phyloP scores from a whole-genome alignment of 192 early-diverging fungal species.

The Mortierella hygrophila region DNA sequence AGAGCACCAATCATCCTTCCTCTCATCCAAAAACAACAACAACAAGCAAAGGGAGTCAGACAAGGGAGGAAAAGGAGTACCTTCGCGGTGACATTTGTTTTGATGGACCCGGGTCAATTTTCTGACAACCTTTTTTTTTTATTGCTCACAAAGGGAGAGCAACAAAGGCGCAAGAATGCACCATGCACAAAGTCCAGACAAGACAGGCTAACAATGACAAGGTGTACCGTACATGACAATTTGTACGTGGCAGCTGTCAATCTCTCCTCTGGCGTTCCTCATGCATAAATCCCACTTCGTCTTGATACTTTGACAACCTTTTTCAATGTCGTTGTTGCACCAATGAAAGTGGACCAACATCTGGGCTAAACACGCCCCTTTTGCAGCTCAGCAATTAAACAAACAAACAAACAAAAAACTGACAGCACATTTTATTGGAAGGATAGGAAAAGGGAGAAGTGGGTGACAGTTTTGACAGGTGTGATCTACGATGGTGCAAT shows the following conservation, averaged over 20 bases:
- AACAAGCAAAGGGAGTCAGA: neutral
- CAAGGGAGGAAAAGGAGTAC: conserved; percentile 24
- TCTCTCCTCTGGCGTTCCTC: neutral
- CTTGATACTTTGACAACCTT: neutral
- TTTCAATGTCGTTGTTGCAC: neutral
- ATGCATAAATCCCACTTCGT: neutral
- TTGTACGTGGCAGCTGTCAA: conserved; percentile 2
- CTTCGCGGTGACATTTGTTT: conserved; percentile 42
- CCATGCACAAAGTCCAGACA: neutral
- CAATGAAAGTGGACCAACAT: neutral
- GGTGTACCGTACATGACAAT: neutral
- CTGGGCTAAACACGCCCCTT: neutral
- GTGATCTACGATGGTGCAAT: neutral
- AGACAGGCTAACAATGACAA: neutral
- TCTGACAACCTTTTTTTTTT: conserved; percentile 36
- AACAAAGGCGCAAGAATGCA: neutral
- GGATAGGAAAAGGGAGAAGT: neutral
- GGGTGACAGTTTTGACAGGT: neutral
- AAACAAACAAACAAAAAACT: neutral
- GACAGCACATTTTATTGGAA: neutral
- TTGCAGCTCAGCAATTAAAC: conserved; percentile 2
- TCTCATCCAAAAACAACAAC: neutral
- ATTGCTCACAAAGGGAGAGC: neutral
- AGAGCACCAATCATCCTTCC: neutral
- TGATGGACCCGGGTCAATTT: conserved; percentile 40